Conservation (phyloP, 352 stramenopile genomes). For the Pythium aristosporum region DNA sequence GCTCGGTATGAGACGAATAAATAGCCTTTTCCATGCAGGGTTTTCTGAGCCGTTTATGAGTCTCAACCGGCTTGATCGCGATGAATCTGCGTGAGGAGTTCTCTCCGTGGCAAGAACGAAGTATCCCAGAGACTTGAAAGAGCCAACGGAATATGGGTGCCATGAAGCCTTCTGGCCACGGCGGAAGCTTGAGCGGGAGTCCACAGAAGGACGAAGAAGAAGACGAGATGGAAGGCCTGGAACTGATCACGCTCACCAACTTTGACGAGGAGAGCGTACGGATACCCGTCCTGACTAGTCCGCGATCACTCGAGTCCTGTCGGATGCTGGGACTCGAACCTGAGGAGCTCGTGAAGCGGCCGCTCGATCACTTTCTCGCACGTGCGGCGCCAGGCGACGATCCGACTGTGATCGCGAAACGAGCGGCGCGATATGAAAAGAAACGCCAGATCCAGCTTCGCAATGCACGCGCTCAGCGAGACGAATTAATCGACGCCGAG, state of each 20-base stretch:
- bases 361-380: slow-evolving; percentile 58
- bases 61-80: neutral
- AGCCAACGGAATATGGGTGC: neutral
- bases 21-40: neutral
- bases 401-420: slow-evolving; percentile 45
- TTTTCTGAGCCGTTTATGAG: slow-evolving; percentile 5
- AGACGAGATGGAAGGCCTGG: slow-evolving; percentile 26
- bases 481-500: slow-evolving; percentile 60
- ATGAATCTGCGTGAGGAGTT: neutral
- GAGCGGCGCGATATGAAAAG: slow-evolving; percentile 59
- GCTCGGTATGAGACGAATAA: slow-evolving; percentile 9
- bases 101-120: neutral
- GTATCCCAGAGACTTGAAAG: neutral
- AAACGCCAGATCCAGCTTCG: slow-evolving; percentile 48
- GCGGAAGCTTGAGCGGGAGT: neutral
- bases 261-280: slow-evolving; percentile 49
- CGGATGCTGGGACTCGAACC: slow-evolving; percentile 71
- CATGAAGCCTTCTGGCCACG: slow-evolving; percentile 18
- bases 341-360: slow-evolving; percentile 55
- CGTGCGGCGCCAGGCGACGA: slow-evolving; percentile 30
- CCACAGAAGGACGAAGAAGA: slow-evolving; percentile 4
- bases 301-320: slow-evolving; percentile 70
- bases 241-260: slow-evolving; percentile 53
- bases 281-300: slow-evolving; percentile 56
- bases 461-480: slow-evolving; percentile 47